Conservation (phyloP, 2,329 filamentous ascomycete genomes). For the Aspergillus fructus region DNA sequence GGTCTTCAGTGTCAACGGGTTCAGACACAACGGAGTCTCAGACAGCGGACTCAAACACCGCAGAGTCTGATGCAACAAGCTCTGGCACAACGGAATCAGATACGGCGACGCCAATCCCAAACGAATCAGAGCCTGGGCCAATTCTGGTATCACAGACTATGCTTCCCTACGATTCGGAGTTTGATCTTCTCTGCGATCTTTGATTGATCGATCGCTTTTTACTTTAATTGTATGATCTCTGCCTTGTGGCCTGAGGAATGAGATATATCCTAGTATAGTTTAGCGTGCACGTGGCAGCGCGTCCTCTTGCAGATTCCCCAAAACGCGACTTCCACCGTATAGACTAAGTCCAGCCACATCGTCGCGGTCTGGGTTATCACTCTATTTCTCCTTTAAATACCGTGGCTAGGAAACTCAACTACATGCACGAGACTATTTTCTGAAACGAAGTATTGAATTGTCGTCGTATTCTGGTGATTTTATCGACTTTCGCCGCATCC, state of each 20-base stretch:
- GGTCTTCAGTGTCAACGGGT: not conserved
- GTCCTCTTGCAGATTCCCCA: not conserved
- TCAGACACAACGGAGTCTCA: not conserved
- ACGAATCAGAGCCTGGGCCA: not conserved
- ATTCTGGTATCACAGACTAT: constrained; percentile 8
- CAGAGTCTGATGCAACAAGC: not conserved
- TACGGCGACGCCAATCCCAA: no score
- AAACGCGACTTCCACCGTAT: constrained; percentile 9
- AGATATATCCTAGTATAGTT: constrained; percentile 14
- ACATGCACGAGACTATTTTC: not conserved
- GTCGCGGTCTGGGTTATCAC: not conserved
- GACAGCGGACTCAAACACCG: not conserved
- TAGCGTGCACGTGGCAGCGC: constrained; percentile 17
- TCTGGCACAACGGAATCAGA: not conserved
- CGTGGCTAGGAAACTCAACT: not conserved
- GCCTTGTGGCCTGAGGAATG: constrained; percentile 23
- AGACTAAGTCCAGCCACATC: constrained; percentile 1
- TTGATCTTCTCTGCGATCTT: constrained; percentile 21
- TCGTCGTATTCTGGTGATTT: not conserved
- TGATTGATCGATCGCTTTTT: not conserved
- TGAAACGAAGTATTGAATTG: not conserved
- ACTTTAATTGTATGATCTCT: not conserved
- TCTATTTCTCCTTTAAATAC: not conserved
- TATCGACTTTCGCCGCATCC: not conserved
- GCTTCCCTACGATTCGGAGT: constrained; percentile 21